phyloP scores from a whole-genome alignment of 1,139 yeast species.

The Sugiyamaella xylanicola region DNA sequence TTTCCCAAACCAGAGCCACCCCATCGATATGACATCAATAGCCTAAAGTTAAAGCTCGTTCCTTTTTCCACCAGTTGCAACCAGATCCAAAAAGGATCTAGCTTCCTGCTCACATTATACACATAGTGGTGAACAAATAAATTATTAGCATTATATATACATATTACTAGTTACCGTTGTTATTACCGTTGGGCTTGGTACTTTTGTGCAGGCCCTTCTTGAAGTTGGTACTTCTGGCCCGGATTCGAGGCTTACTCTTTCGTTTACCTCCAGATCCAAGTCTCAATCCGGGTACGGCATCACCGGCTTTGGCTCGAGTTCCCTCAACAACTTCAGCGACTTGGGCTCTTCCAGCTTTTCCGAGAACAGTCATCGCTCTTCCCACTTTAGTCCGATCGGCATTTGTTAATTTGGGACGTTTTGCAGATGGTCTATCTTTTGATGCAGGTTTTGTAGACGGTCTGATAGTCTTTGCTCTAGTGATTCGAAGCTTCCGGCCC shows the following conservation, averaged over 20 bases:
- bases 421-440: constrained; percentile 35
- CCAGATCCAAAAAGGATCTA: too few relatives aligned
- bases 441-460: constrained; percentile 40
- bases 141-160: background rate
- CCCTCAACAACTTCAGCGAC: constrained; percentile 72
- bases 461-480: constrained; percentile 69
- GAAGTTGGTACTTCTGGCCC: constrained; percentile 66
- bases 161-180: background rate
- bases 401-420: constrained; percentile 34
- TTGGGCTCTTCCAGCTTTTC: constrained; percentile 76
- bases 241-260: constrained; percentile 63
- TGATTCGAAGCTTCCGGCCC: constrained; percentile 72
- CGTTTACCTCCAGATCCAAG: constrained; percentile 28
- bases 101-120: too few relatives aligned
- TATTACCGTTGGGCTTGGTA: background rate
- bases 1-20: too few relatives aligned
- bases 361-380: constrained; percentile 71
- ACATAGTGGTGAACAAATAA: too few relatives aligned
- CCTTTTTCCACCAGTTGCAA: too few relatives aligned
- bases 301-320: constrained; percentile 74
- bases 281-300: constrained; percentile 25
- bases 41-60: too few relatives aligned
- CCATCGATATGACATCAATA: too few relatives aligned
- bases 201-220: constrained; percentile 37
- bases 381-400: constrained; percentile 75